Base-by-base conservation (phyloP, 2,329 filamentous ascomycete species). In the Nemania diffusa region DNA sequence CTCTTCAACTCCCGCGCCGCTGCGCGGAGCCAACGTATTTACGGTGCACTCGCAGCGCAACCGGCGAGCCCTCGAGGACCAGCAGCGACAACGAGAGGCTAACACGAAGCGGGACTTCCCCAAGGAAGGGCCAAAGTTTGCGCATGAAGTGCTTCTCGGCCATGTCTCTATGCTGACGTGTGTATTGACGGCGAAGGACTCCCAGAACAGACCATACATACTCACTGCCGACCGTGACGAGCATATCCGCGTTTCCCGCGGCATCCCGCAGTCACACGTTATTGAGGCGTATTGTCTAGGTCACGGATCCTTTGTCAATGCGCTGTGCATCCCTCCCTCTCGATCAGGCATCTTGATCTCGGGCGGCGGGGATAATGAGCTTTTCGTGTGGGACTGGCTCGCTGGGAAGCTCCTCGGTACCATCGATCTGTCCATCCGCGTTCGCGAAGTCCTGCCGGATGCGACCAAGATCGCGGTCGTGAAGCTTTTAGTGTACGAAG, bases 161-260 rank as follows among this genome's bases (percentile, higher is more conserved):
- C 96, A 99, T 80, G 96, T 99, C 15, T 97, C 95, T 0, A 92
- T 98, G 88, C 87, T 99, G 57, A 97, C 94, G 1, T 90, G 93
- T 74, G 78, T 97, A 58, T 79, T 84, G 2, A 83, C 88, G 48
- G 85, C 84, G 5, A 81, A 24, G 4, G 66, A 75, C 77, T 83
- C 71, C 69, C 81, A 72, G 67, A 78, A 73, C 26, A 77, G 78
- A 29, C 78, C 78, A 17, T 88, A 87, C 71, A 86, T 89, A 75
- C 71, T 89, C 71, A 88, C 87, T 0, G 83, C 81, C 5, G 84
- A 88, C 69, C 82, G 87, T 13, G 86, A 88, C 75, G 84, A 89
- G 67, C 96, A 99, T 79, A 95, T 99, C 75, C 91, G 96, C 42
- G 85, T 97, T 22, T 97, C 93, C 56, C 87, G 93, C 65, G 93